Percentiles rank a stretch among this genome's conserved stretches.
These are phyloP conservation scores for Phytophthora pluvialis DNA, from an alignment of 352 stramenopile genomes.

Conservation along the genomic window DNA sequence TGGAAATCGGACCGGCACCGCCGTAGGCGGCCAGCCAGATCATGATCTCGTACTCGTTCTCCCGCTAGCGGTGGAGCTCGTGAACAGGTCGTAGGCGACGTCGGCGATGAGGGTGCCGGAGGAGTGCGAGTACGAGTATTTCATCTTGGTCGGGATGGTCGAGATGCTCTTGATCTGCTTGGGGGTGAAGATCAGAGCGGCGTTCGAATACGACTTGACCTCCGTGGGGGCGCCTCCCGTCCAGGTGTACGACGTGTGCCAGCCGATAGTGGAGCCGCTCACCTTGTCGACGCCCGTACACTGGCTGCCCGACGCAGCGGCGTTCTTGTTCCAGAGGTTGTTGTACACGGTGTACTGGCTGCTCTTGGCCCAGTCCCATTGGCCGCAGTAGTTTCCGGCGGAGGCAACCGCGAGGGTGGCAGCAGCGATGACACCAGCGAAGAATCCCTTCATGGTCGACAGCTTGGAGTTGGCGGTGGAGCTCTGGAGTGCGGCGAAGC, in stretches of 20 bases:
- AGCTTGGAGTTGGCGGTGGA: background rate
- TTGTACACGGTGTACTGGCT: conserved; percentile 58
- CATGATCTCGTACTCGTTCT: conserved; percentile 51
- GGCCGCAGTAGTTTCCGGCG: conserved; percentile 32
- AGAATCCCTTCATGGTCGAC: conserved; percentile 27
- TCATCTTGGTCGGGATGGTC: conserved; percentile 42
- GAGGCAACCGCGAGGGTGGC: conserved; percentile 21
- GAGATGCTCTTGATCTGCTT: conserved; percentile 37
- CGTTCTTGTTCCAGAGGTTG: conserved; percentile 50
- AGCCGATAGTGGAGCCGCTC: conserved; percentile 38
- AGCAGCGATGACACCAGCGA: conserved; percentile 25
- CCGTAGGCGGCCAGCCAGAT: conserved; percentile 41
- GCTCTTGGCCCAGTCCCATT: conserved; percentile 41
- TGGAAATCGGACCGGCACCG: conserved; percentile 39
- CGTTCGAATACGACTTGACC: conserved; percentile 56
- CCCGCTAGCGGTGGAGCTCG: conserved; percentile 30
- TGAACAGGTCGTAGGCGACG: conserved; percentile 47
- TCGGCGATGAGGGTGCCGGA: conserved; percentile 35
- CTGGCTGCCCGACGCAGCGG: conserved; percentile 45
- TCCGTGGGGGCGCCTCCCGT: conserved; percentile 28
- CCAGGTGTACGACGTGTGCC: conserved; percentile 54
- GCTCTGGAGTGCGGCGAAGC: conserved; percentile 1
- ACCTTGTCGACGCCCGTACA: conserved; percentile 50
- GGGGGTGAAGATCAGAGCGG: conserved; percentile 40
- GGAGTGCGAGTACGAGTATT: conserved; percentile 40